Evolutionary conservation across 768 basidiomycete genomes (phyloP).

Genomic region (Mycena rosella): DNA sequence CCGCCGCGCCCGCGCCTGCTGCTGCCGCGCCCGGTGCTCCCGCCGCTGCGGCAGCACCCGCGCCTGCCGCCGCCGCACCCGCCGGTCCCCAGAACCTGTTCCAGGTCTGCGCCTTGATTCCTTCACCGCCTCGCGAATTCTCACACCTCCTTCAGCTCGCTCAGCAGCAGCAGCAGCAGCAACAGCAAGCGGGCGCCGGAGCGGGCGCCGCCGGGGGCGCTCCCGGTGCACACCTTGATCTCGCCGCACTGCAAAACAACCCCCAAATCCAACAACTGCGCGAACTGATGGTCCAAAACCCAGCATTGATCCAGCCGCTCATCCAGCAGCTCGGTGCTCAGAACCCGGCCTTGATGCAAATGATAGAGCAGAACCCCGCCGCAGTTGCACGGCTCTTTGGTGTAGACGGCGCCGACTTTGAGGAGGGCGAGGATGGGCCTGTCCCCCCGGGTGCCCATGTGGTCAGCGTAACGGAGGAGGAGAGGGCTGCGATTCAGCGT

Average conservation of each 20-base stretch:
- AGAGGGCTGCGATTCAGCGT: constrained; percentile 89
- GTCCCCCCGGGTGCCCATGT: constrained; percentile 68
- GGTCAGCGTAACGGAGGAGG: constrained; percentile 87
- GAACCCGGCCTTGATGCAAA: constrained; percentile 83
- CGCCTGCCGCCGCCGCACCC: constrained; percentile 49
- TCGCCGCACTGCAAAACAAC: constrained; percentile 68
- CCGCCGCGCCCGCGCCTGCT: constrained; percentile 51
- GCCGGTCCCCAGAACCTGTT: constrained; percentile 82
- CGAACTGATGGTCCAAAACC: constrained; percentile 80
- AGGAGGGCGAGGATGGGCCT: constrained; percentile 56
- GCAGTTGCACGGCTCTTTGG: constrained; percentile 74
- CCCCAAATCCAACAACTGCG: constrained; percentile 82
- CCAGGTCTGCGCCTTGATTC: constrained; percentile 64
- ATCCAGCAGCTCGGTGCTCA: constrained; percentile 83
- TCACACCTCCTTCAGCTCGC: constrained; percentile 63
- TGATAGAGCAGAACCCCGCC: constrained; percentile 80
- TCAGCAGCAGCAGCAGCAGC: constrained; percentile 55
- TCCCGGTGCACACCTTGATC: constrained; percentile 51
- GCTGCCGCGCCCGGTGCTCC: constrained; percentile 55
- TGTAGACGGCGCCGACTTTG: constrained; percentile 54
- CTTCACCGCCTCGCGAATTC: not conserved
- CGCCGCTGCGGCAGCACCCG: constrained; percentile 38
- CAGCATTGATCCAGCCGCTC: constrained; percentile 79
- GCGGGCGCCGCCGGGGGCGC: constrained; percentile 50
- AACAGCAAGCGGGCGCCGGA: constrained; percentile 48